phyloP scores from a whole-genome alignment of 306 rosid species.

The Neltuma alba region DNA sequence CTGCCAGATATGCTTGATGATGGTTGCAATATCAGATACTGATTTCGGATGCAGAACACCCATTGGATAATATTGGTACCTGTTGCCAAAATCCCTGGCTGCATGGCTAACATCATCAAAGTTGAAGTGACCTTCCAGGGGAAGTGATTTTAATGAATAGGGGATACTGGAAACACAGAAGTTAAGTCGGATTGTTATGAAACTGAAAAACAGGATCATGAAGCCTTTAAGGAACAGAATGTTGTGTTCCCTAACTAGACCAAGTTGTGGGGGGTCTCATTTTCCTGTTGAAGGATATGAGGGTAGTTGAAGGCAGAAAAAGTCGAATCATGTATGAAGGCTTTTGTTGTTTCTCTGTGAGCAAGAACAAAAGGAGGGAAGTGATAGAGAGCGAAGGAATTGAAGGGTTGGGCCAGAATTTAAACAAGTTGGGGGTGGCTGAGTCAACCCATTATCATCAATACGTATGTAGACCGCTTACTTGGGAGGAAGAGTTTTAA shows the following conservation, averaged over 20 bases:
- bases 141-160: constrained; percentile 58
- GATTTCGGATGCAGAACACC: constrained; percentile 81
- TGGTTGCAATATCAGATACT: constrained; percentile 72
- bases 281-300: constrained; percentile 36
- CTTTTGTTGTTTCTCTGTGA: constrained; percentile 33
- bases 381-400: constrained; percentile 50
- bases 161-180: constrained; percentile 55
- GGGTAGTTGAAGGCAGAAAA: constrained; percentile 47
- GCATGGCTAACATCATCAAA: constrained; percentile 64
- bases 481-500: constrained; percentile 68
- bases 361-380: constrained; percentile 40
- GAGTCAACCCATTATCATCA: constrained; percentile 72
- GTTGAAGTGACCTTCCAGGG: constrained; percentile 67
- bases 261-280: constrained; percentile 52
- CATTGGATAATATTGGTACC: constrained; percentile 65
- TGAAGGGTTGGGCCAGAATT: constrained; percentile 58
- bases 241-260: constrained; percentile 48
- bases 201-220: constrained; percentile 60
- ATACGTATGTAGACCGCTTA: constrained; percentile 83
- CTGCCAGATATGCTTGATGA: constrained; percentile 70
- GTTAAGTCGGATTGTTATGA: constrained; percentile 51
- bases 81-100: constrained; percentile 90
- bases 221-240: constrained; percentile 50
- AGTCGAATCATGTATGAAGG: constrained; percentile 35
- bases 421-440: constrained; percentile 70